These are phyloP conservation scores for Pichia sp. DNA, from an alignment of 1,139 yeast species.

Conservation along the genomic window DNA sequence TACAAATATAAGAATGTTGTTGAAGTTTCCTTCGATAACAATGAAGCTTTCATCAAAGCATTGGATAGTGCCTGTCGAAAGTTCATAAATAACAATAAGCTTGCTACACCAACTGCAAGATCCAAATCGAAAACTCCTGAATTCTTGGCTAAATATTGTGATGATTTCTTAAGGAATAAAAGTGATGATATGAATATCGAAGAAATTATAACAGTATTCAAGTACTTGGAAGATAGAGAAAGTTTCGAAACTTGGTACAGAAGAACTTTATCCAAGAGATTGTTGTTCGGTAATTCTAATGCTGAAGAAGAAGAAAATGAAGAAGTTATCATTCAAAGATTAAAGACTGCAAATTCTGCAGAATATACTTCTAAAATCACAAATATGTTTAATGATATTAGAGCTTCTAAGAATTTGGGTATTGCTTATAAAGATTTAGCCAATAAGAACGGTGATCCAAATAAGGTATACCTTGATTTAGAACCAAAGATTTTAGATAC, in stretches of 20 bases:
- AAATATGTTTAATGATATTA: constrained; percentile 95
- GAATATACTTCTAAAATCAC: constrained; percentile 95
- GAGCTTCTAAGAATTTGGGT: constrained; percentile 80
- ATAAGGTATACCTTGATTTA: constrained; percentile 29
- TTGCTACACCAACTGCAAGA: constrained; percentile 66
- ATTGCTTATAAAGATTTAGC: constrained; percentile 57
- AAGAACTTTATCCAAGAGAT: constrained; percentile 82
- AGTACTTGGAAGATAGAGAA: constrained; percentile 90
- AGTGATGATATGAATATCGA: constrained; percentile 81
- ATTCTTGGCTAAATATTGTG: constrained; percentile 85
- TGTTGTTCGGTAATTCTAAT: constrained; percentile 81
- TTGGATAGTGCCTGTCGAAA: constrained; percentile 86
- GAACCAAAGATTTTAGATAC: constrained; percentile 33
- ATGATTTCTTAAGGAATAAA: constrained; percentile 73
- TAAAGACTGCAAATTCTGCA: constrained; percentile 87
- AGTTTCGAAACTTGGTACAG: constrained; percentile 94
- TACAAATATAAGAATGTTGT: constrained; percentile 68
- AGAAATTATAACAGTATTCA: constrained; percentile 84
- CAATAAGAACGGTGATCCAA: constrained; percentile 32
- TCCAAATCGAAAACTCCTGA: constrained; percentile 81
- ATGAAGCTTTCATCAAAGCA: constrained; percentile 81
- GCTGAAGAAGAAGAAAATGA: constrained; percentile 78
- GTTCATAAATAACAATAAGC: constrained; percentile 78
- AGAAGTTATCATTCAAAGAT: constrained; percentile 78
- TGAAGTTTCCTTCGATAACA: constrained; percentile 64